Evolutionary conservation across 345 rosid genomes (phyloP), one percentile per base, ranked within the genome.

Genomic region (Turritis glabra): DNA sequence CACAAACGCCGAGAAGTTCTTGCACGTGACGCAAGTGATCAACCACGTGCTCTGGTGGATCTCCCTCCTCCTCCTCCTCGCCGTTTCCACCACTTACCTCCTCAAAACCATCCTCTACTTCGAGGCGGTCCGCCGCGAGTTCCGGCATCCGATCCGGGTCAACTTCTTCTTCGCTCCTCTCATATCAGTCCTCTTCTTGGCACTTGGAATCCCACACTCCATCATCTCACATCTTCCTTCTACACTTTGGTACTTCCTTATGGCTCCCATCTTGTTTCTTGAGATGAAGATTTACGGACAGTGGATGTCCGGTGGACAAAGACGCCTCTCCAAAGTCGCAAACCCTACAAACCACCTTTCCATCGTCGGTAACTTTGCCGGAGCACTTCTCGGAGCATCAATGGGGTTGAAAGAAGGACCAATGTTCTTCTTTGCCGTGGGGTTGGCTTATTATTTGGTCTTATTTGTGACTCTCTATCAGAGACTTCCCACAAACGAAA

Each of bases 91-190:
- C 26, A 82, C 83, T 63, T 93, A 93, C 87, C 81, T 88, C 64
- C 66, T 81, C 53, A 93, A 93, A 75, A 40, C 87, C 47, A 70
- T 87, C 8, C 33, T 91, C 67, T 91, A 72, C 86, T 91, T 89
- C 15, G 97, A 91, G 73, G 98, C 98, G 5, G 94, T 93, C 53
- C 92, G 97, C 4, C 89, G 97, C 0, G 96, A 93, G 71, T 93
- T 85, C 47, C 85, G 79, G 79, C 98, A 91, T 71, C 98, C 98
- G 0, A 85, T 93, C 18, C 78, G 98, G 12, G 87, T 89, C 79
- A 93, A 93, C 82, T 93, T 91, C 88, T 89, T 93, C 83, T 93
- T 93, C 60, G 94, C 98, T 61, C 98, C 97, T 25, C 89, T 94
- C 86, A 87, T 93, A 51, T 83, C 94, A 13, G 74, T 91, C 26